Evolutionary conservation across 192 early-diverging fungal genomes (phyloP), one percentile per base, ranked within the genome.

Genomic region (Coemansia sp.): DNA sequence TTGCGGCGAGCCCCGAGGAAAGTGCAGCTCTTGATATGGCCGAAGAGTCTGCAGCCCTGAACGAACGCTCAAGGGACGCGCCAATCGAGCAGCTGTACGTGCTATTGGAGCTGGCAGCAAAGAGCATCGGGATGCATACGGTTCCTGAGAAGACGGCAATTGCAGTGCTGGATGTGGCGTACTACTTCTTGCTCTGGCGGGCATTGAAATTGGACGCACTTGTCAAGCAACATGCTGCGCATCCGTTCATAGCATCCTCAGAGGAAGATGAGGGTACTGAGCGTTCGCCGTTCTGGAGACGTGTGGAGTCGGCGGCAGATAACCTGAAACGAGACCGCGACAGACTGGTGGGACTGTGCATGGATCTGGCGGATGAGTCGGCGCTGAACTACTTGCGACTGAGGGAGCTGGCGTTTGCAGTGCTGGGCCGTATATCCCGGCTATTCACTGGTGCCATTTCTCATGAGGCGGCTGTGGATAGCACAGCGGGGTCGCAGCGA

Each of bases 141-240:
- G 48, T 64, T n/a, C 62, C 65, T 3, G 69, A 71, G 33, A 67
- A 68, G 25, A 50, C 50, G n/a, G 75, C 62, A 0, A 2, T 64
- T 7, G 58, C 70, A 2, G 70, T 70, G 11, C 72, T 81, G 10
- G 72, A 81, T 52, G 36, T 56, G 20, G 61, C 68, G 7, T 70
- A 65, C 25, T 61, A 65, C 54, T 63, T 57, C 53, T 28, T 72
- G 65, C 58, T 81, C n/a, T 81, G 78, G 78, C 62, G 68, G 6
- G 53, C 68, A 5, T 55, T 71, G 19, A 47, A 34, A 8, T 22
- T 77, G 11, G 65, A 77, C 58, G 33, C 15, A 7, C 55, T 45
- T 59, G 63, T 75, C 17, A 31, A 37, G 10, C 52, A 54, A n/a
- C 29, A 54, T 54, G 29, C 52, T 33, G n/a, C 29, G 13, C n/a